Evolutionary conservation across 2,329 filamentous ascomycete species (phyloP), one percentile per base, ranked within the genome.

Genomic region (Nemania sp.): DNA sequence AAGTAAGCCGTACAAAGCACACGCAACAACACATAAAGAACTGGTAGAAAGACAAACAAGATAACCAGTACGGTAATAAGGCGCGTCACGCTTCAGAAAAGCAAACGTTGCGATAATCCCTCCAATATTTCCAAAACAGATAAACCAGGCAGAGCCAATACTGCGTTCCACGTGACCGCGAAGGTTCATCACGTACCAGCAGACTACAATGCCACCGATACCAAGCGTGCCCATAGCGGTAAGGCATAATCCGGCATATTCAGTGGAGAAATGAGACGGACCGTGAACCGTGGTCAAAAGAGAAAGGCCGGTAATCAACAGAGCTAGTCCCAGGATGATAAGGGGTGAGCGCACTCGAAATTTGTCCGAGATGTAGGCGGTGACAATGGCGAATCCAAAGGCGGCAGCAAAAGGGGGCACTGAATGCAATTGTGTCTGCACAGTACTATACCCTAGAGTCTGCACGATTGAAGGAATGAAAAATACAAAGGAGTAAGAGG

Each of bases 101-200:
- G 53, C 26, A 23, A 68, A 70, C 0, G 66, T 61, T 4, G 69
- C 66, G 2, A 70, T 55, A 20, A 72, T 66, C 3, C 67, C 69
- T 5, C 67, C 69, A 6, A 54, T 46, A 46, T 70, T 70, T 0
- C 69, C 69, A 42, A 71, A 64, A 14, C 67, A 59, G 34, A 71
- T 68, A 43, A 68, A 59, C 56, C 63, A 70, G 1, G 59, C 69
- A 5, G 63, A 62, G 4, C 67, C 68, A n/a, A 72, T 62, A 30
- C 62, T 65, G 5, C 69, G 63, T 50, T 68, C 45, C 12, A 45
- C 53, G 48, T 71, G 68, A 5, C 68, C 69, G 3, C 66, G 66
- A 33, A 75, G 65, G 51, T 75, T 76, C 61, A 75, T 76, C 6
- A 73, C 59, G 1, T 72, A 65, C 74, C 74, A 76, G 54, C 69